phyloP scores from a whole-genome alignment of 169 alveolate genomes.

The Cryptosporidium ubiquitum region DNA sequence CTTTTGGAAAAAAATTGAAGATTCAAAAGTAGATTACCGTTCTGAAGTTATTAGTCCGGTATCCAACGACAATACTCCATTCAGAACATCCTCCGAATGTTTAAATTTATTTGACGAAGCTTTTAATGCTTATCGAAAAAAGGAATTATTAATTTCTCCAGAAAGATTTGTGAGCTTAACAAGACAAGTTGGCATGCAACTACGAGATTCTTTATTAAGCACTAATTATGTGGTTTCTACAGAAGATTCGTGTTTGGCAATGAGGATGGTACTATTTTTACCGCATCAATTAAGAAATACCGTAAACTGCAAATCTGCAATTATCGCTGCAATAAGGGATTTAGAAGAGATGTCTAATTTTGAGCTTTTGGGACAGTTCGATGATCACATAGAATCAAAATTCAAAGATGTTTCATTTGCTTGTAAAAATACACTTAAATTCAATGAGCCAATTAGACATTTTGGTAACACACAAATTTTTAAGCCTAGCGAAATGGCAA shows the following conservation, averaged over 20 bases:
- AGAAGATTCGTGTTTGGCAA: slow-evolving; percentile 57
- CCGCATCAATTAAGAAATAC: slow-evolving; percentile 58
- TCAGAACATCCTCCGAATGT: slow-evolving; percentile 57
- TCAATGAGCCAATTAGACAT: slow-evolving; percentile 12
- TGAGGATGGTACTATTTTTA: slow-evolving; percentile 41
- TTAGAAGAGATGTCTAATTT: slow-evolving; percentile 7
- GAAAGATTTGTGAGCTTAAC: slow-evolving; percentile 35
- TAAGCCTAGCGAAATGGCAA: slow-evolving; percentile 13
- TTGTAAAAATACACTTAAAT: slow-evolving; percentile 24
- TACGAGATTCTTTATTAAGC: slow-evolving; percentile 23
- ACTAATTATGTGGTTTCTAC: slow-evolving; percentile 23
- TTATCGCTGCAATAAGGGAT: slow-evolving; percentile 42
- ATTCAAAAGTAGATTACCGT: not conserved
- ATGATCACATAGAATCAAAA: slow-evolving; percentile 10
- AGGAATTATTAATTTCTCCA: slow-evolving; percentile 44
- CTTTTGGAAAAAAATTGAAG: slow-evolving; percentile 36
- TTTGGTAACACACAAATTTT: not conserved
- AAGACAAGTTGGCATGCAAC: slow-evolving; percentile 63
- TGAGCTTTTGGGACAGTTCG: not conserved
- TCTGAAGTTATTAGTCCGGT: not conserved
- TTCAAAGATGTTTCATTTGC: slow-evolving; percentile 29
- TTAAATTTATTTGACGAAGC: slow-evolving; percentile 37
- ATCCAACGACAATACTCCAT: not conserved
- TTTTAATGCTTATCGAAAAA: not conserved
- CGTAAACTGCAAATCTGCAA: slow-evolving; percentile 37